phyloP scores from a whole-genome alignment of 192 early-diverging fungal species.

The Coemansia sp. region DNA sequence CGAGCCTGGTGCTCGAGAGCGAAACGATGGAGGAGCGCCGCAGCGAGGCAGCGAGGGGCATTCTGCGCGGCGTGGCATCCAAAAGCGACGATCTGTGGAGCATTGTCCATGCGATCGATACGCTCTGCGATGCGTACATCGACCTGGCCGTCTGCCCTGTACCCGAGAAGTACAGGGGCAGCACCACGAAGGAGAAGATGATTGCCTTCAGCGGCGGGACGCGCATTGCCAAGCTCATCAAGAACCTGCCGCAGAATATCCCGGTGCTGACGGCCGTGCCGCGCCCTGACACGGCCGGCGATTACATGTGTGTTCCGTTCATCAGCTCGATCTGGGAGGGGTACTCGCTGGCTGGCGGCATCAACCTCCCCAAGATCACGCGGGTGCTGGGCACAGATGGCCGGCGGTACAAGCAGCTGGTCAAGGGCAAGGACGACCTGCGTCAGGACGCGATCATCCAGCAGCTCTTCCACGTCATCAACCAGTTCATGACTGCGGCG shows the following conservation, averaged over 20 bases:
- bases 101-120: slow-evolving; percentile 33
- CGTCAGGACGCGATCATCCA: slow-evolving; percentile 70
- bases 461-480: slow-evolving; percentile 63
- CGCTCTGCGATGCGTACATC: slow-evolving; percentile 33
- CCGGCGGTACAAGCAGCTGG: slow-evolving; percentile 46
- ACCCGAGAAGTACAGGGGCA: slow-evolving; percentile 32
- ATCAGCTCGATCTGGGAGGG: slow-evolving; percentile 23
- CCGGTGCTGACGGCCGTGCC: slow-evolving; percentile 35
- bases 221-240: slow-evolving; percentile 24
- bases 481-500: slow-evolving; percentile 50
- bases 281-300: slow-evolving; percentile 19
- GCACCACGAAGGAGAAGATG: slow-evolving; percentile 17
- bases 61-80: slow-evolving; percentile 14
- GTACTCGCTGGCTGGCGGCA: slow-evolving; percentile 43
- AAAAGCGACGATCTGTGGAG: slow-evolving; percentile 10
- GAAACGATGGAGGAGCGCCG: slow-evolving; percentile 42
- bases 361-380: slow-evolving; percentile 49
- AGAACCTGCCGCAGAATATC: slow-evolving; percentile 23
- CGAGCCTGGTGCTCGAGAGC: slow-evolving; percentile 18
- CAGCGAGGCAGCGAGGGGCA: slow-evolving; percentile 26
- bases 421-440: slow-evolving; percentile 64
- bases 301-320: slow-evolving; percentile 39
- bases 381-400: slow-evolving; percentile 41
- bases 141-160: slow-evolving; percentile 33
- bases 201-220: slow-evolving; percentile 21